phyloP scores from a whole-genome alignment of 257 asterid species.

The Solanum virginianum region DNA sequence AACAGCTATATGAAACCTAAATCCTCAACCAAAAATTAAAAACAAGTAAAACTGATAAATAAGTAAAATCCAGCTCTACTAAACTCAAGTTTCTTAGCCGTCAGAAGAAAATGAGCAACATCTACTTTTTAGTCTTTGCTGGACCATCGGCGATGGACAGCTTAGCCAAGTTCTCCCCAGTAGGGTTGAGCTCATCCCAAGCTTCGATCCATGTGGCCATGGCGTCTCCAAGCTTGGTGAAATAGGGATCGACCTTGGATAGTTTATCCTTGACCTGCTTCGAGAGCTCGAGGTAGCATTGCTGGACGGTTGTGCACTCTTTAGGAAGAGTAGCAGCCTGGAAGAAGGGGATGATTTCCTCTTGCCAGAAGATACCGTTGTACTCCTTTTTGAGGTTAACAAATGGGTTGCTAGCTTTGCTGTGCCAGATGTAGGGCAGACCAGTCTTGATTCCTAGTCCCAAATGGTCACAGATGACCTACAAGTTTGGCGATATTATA shows the following conservation, averaged over 20 bases:
- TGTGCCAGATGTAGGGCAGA: slow-evolving; percentile 78
- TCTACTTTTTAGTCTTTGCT: slow-evolving; percentile 22
- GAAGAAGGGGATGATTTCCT: slow-evolving; percentile 64
- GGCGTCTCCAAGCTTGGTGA: slow-evolving; percentile 62
- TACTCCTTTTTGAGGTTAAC: slow-evolving; percentile 76
- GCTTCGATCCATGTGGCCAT: slow-evolving; percentile 86
- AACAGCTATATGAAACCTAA: neutral
- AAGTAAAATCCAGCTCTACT: neutral
- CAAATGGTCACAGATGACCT: slow-evolving; percentile 76
- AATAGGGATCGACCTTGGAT: slow-evolving; percentile 39
- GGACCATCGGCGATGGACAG: slow-evolving; percentile 14
- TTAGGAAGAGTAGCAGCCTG: slow-evolving; percentile 36
- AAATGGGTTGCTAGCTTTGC: slow-evolving; percentile 88
- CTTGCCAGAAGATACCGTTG: slow-evolving; percentile 82
- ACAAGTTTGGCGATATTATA: neutral
- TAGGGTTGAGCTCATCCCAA: slow-evolving; percentile 82
- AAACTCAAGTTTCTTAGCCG: neutral
- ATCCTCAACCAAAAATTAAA: neutral
- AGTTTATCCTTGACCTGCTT: slow-evolving; percentile 61
- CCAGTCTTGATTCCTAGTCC: slow-evolving; percentile 66
- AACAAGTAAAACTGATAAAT: neutral
- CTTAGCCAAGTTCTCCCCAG: slow-evolving; percentile 21
- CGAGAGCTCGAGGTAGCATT: slow-evolving; percentile 56
- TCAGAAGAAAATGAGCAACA: neutral
- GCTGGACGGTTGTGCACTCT: slow-evolving; percentile 57